Percentiles rank a stretch among this genome's conserved stretches.
These are phyloP conservation scores for Solanum pimpinellifolium DNA, from an alignment of 257 asterid species.

Conservation along the genomic window DNA sequence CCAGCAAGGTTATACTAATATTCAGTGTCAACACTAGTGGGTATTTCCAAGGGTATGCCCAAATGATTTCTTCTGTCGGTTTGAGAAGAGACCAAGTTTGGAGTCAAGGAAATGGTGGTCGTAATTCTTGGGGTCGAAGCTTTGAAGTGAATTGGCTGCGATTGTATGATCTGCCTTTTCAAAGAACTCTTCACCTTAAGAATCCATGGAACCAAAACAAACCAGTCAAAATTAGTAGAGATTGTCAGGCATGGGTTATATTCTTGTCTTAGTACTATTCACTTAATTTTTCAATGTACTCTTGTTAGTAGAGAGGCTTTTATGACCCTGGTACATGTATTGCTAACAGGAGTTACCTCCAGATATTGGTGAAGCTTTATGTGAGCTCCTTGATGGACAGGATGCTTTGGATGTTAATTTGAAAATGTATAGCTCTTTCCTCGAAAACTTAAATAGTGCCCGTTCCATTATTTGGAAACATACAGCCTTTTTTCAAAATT, in stretches of 20 bases:
- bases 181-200: slow-evolving; percentile 80
- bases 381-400: slow-evolving; percentile 79
- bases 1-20: slow-evolving; percentile 87
- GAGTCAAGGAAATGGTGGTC: slow-evolving; percentile 70
- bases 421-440: slow-evolving; percentile 18
- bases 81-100: slow-evolving; percentile 79
- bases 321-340: slow-evolving; percentile 14
- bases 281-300: neutral
- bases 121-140: slow-evolving; percentile 82
- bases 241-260: slow-evolving; percentile 60
- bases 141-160: slow-evolving; percentile 83
- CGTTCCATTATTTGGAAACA: slow-evolving; percentile 1
- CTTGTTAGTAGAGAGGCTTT: neutral
- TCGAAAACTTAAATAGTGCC: neutral
- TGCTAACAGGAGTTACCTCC: slow-evolving; percentile 70
- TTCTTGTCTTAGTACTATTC: neutral
- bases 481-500: neutral
- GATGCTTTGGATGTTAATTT: slow-evolving; percentile 29
- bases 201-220: slow-evolving; percentile 82
- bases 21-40: slow-evolving; percentile 98
- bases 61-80: slow-evolving; percentile 83
- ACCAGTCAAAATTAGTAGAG: slow-evolving; percentile 95
- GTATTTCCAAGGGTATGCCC: slow-evolving; percentile 95
- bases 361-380: slow-evolving; percentile 88
- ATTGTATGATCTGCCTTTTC: slow-evolving; percentile 69